Conservation (phyloP, 805 yeast genomes). For the Millerozyma acaciae region DNA sequence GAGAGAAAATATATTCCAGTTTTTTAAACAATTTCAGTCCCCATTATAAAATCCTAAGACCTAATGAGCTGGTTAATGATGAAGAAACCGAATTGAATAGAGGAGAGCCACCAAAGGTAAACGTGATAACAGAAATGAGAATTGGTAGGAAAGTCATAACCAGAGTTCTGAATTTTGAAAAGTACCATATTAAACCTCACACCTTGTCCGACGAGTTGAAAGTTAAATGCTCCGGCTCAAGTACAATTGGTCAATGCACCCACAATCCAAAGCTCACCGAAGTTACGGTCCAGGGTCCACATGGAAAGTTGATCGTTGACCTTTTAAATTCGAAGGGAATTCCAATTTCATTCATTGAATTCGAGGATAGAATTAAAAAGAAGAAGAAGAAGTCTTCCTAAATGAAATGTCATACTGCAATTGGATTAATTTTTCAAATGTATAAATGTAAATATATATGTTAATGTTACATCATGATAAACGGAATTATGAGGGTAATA, state of each 20-base stretch:
- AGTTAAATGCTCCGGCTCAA: conserved; percentile 83
- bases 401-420: no score
- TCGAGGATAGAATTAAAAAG: conserved; percentile 57
- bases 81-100: conserved; percentile 37
- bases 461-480: no score
- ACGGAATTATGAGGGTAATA: no score
- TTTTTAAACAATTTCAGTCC: conserved; percentile 48
- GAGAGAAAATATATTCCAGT: conserved; percentile 44
- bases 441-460: no score
- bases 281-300: conserved; percentile 90
- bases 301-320: conserved; percentile 58
- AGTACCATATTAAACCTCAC: conserved; percentile 60
- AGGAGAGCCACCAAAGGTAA: conserved; percentile 67
- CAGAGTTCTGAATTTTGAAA: conserved; percentile 63
- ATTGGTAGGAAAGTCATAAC: conserved; percentile 83
- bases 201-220: conserved; percentile 65
- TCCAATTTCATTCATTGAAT: conserved; percentile 59
- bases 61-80: conserved; percentile 33
- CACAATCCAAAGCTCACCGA: conserved; percentile 56
- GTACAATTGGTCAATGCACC: conserved; percentile 62
- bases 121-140: conserved; percentile 66
- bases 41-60: conserved; percentile 45
- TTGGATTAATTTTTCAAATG: no score
- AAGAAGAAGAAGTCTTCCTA: conserved; percentile 28
- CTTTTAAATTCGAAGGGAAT: conserved; percentile 60